Conservation (phyloP, 2,329 filamentous ascomycete species). For the Epichloe sibirici region DNA sequence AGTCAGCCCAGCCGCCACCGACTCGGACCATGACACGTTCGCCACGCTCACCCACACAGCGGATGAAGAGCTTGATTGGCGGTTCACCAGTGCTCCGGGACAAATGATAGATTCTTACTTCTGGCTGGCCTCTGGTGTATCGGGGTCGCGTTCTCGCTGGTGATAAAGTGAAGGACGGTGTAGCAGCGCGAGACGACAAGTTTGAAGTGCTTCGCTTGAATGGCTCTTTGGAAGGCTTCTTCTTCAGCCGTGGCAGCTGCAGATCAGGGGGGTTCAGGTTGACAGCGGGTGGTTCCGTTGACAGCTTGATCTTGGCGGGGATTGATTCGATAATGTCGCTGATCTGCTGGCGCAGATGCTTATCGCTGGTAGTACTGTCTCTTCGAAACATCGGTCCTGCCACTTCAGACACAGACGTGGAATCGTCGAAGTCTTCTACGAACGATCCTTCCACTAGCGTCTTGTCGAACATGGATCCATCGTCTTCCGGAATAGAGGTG, state of each 20-base stretch:
- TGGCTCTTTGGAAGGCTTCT: constrained; percentile 29
- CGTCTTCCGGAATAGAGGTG: constrained; percentile 27
- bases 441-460: constrained; percentile 32
- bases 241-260: constrained; percentile 34
- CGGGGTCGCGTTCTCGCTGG: constrained; percentile 45
- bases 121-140: constrained; percentile 44
- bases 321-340: constrained; percentile 66
- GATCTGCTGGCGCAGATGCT: constrained; percentile 69
- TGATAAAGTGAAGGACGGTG: constrained; percentile 57
- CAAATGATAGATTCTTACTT: constrained; percentile 87
- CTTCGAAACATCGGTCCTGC: constrained; percentile 14
- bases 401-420: constrained; percentile 20
- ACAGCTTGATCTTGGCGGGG: constrained; percentile 67
- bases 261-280: constrained; percentile 49
- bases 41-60: constrained; percentile 77
- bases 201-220: constrained; percentile 37
- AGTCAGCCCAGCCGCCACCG: constrained; percentile 93
- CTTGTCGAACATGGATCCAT: constrained; percentile 24
- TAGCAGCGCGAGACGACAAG: constrained; percentile 44
- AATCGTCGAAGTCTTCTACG: constrained; percentile 34
- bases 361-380: constrained; percentile 37
- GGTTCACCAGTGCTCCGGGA: constrained; percentile 71
- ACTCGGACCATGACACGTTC: constrained; percentile 97
- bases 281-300: constrained; percentile 36
- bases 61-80: constrained; percentile 89